Evolutionary conservation across 805 yeast species (phyloP).

Genomic region (Ogataea degrootiae): DNA sequence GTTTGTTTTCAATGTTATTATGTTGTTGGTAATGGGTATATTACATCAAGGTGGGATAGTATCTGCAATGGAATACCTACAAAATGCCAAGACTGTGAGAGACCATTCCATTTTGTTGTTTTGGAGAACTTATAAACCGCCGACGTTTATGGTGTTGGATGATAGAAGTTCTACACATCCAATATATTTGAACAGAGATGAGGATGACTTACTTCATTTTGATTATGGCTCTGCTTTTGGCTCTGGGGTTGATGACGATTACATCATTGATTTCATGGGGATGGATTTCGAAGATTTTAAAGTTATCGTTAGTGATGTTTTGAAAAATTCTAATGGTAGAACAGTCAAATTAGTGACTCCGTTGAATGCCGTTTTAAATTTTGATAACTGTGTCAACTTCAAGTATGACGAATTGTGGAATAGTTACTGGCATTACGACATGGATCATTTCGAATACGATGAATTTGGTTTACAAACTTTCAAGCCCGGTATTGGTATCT

Average conservation of each 20-base stretch:
- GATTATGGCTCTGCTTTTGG: conserved; percentile 6
- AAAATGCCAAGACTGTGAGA: conserved; percentile 8
- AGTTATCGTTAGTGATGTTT: conserved; percentile 1
- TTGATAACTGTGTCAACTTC: conserved; percentile 6
- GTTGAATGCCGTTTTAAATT: conserved; percentile 20
- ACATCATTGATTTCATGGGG: conserved; percentile 45
- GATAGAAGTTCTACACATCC: neutral
- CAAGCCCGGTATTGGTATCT: conserved; percentile 61
- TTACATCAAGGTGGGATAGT: conserved; percentile 90
- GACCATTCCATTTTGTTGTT: conserved; percentile 50
- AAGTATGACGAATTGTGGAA: conserved; percentile 27
- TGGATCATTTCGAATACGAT: conserved; percentile 66
- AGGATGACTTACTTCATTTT: conserved; percentile 18
- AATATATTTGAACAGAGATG: conserved; percentile 18
- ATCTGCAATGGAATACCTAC: conserved; percentile 49
- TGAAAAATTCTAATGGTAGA: neutral
- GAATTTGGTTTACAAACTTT: conserved; percentile 38
- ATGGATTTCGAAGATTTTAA: conserved; percentile 28
- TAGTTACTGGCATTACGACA: conserved; percentile 51
- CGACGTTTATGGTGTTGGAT: conserved; percentile 63
- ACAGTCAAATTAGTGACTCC: conserved; percentile 26
- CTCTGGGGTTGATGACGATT: neutral
- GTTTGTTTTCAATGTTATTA: conserved; percentile 56
- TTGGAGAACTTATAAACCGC: conserved; percentile 96
- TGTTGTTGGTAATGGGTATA: conserved; percentile 69